Conservation (phyloP, 2,329 filamentous ascomycete genomes). For the Fusarium illudens region DNA sequence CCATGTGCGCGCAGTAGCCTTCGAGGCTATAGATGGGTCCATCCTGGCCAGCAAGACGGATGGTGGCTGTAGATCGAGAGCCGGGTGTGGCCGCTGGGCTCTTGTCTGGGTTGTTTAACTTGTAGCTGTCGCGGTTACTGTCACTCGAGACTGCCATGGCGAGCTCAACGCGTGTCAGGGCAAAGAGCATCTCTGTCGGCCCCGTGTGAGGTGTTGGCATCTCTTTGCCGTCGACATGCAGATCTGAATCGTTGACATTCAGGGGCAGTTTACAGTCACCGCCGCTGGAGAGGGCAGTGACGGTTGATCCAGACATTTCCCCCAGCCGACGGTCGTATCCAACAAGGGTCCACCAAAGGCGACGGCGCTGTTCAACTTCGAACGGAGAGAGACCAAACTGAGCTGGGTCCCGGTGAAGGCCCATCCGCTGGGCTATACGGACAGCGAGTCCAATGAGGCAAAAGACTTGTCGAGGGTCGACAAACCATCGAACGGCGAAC, state of each 20-base stretch:
- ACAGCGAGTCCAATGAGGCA: constrained; percentile 70
- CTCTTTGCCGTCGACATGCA: constrained; percentile 66
- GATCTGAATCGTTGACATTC: constrained; percentile 69
- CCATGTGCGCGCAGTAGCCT: constrained; percentile 63
- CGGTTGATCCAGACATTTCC: constrained; percentile 69
- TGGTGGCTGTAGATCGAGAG: constrained; percentile 44
- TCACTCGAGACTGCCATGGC: constrained; percentile 62
- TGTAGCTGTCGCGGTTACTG: constrained; percentile 50
- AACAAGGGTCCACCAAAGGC: constrained; percentile 77
- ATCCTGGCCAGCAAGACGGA: constrained; percentile 60
- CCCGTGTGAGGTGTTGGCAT: constrained; percentile 58
- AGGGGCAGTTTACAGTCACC: constrained; percentile 65
- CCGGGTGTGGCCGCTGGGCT: constrained; percentile 35
- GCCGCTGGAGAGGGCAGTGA: constrained; percentile 63
- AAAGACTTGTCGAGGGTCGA: constrained; percentile 62
- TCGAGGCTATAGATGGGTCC: constrained; percentile 61
- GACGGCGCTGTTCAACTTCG: constrained; percentile 74
- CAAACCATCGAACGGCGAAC: constrained; percentile 61
- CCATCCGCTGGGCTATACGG: constrained; percentile 73
- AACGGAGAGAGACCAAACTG: constrained; percentile 63
- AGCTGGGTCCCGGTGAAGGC: constrained; percentile 70
- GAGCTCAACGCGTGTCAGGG: constrained; percentile 64
- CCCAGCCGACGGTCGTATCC: constrained; percentile 74
- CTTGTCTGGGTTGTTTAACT: constrained; percentile 42
- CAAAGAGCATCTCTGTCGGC: constrained; percentile 69